Percentiles rank a stretch among this genome's conserved stretches.
Evolutionary conservation across 2,329 filamentous ascomycete species (phyloP).

Genomic region (Colletotrichum tropicicola): DNA sequence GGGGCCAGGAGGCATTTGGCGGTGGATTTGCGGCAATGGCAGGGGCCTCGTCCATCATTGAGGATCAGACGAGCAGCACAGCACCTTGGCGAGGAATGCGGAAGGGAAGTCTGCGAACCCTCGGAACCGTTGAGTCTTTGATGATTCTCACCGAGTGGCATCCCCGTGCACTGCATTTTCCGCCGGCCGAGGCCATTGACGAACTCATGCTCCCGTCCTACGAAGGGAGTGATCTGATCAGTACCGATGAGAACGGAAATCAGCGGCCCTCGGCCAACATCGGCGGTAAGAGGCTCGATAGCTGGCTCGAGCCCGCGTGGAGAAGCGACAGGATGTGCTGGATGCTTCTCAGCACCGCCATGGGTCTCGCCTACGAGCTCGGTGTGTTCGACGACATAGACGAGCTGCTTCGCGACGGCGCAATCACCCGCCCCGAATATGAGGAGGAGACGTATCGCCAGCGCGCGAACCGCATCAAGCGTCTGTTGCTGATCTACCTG

Average conservation of each 20-base stretch:
- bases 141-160: constrained; percentile 98
- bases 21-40: constrained; percentile 68
- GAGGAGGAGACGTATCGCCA: constrained; percentile 82
- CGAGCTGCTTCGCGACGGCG: constrained; percentile 68
- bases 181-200: constrained; percentile 78
- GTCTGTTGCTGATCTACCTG: constrained; percentile 88
- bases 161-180: constrained; percentile 92
- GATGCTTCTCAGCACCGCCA: constrained; percentile 94
- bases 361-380: constrained; percentile 90
- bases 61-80: constrained; percentile 71
- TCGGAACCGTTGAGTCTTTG: constrained; percentile 93
- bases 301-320: constrained; percentile 97
- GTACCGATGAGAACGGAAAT: constrained; percentile 52
- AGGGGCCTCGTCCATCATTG: constrained; percentile 36
- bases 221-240: constrained; percentile 54
- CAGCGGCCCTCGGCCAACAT: constrained; percentile 64
- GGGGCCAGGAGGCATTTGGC: constrained; percentile 96
- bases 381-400: constrained; percentile 94
- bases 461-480: constrained; percentile 82
- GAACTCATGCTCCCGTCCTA: constrained; percentile 73
- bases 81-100: constrained; percentile 75
- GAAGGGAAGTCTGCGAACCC: constrained; percentile 83
- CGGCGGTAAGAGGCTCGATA: constrained; percentile 87
- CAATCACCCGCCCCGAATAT: constrained; percentile 70
- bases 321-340: constrained; percentile 95